Base-by-base conservation (phyloP, 2,329 filamentous ascomycete species). In the Aspergillus piperis region DNA sequence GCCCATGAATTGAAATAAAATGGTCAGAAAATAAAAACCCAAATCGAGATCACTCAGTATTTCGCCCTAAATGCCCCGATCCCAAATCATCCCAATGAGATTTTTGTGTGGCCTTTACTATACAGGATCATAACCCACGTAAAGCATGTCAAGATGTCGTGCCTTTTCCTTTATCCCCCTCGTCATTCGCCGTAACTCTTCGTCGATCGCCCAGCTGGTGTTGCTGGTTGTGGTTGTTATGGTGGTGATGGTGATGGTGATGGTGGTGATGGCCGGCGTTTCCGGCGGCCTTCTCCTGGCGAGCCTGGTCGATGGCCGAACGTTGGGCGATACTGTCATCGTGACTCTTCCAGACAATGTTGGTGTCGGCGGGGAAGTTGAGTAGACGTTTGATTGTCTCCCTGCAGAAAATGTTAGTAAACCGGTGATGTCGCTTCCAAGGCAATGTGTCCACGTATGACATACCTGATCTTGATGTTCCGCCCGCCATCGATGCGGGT, bases 291-390 rank as follows among this genome's bases (percentile, higher is more conserved):
- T 96, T 96, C 72, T 96, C 92, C 68, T 94, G 91, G 63, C 93
- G 90, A 58, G 91, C 91, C 77, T 96, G 92, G 71, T 97, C 93
- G 65, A 96, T 92, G 19, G 91, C 91, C 30, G 89, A 90, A 67
- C 92, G 87, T 79, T 97, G 93, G 68, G 92, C 90, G 73, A 99
- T 97, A 77, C 92, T 96, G 65, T 94, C 91, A 73, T 97, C 93
- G 76, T 99, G 95, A 73, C 90, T 95, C 80, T 96, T 96, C 87
- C 93, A 99, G 69, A 95, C 88, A 62, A 99, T 89, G 71, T 90
- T 90, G 39, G 95, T 98, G 75, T 96, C 94, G 48, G 87, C 80
- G 1, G 94, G 94, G 74, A 97, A 91, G 67, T 87, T 86, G 59
- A 99, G 87, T 66, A 96, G 84, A 65, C 92, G 90, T 80, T 96